Conservation (phyloP, 768 basidiomycete genomes). For the Suillus cothurnatus region DNA sequence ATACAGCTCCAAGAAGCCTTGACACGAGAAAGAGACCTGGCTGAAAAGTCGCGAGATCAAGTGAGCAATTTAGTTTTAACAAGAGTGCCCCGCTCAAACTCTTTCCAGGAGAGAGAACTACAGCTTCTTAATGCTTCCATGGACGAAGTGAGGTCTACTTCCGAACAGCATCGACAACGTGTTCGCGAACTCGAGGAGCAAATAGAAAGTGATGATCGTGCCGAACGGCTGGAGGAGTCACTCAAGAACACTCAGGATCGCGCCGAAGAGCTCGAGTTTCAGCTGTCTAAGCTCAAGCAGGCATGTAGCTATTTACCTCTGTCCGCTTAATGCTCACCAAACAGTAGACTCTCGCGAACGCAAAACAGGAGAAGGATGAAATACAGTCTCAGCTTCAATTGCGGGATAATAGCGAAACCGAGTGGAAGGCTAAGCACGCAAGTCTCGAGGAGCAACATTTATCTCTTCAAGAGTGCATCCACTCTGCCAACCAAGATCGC, state of each 20-base stretch:
- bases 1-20: constrained; percentile 39
- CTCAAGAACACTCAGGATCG: constrained; percentile 80
- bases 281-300: constrained; percentile 78
- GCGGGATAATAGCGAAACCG: constrained; percentile 44
- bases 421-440: constrained; percentile 51
- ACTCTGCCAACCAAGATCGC: constrained; percentile 46
- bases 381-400: constrained; percentile 50
- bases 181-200: constrained; percentile 79
- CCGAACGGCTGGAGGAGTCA: constrained; percentile 70
- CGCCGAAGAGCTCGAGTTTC: constrained; percentile 82
- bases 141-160: constrained; percentile 53
- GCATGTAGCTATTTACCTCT: constrained; percentile 36
- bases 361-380: constrained; percentile 64
- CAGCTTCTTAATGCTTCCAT: constrained; percentile 60
- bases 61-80: constrained; percentile 17
- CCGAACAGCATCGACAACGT: constrained; percentile 55
- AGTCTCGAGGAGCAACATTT: constrained; percentile 45
- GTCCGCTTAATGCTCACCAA: constrained; percentile 1
- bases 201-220: constrained; percentile 81
- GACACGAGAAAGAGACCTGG: constrained; percentile 56
- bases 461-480: constrained; percentile 44
- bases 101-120: constrained; percentile 69
- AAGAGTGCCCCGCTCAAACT: neutral
- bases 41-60: constrained; percentile 35
- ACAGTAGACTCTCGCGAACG: constrained; percentile 52